These are phyloP conservation scores for Alternaria postmessia DNA, from an alignment of 2,329 filamentous ascomycete species.

Conservation along the genomic window DNA sequence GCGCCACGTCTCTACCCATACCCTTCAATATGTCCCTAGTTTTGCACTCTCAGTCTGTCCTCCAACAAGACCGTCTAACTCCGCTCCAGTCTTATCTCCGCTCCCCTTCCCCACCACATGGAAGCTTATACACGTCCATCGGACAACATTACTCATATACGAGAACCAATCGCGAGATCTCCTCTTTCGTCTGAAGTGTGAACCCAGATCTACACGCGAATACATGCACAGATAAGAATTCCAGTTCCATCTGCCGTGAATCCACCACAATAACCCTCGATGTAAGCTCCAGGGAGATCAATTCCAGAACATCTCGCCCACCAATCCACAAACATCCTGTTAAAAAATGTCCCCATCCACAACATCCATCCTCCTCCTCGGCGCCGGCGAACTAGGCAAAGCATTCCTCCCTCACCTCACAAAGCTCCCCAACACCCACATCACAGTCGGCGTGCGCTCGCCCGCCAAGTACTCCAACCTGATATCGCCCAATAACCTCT, in stretches of 20 bases:
- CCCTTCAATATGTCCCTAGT: background rate
- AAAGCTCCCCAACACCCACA: constrained; percentile 54
- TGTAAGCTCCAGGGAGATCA: too few relatives aligned
- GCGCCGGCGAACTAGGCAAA: constrained; percentile 71
- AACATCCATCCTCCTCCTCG: constrained; percentile 64
- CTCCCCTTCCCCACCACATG: background rate
- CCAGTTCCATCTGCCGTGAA: background rate
- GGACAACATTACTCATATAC: background rate
- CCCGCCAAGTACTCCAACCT: constrained; percentile 52
- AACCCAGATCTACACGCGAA: accelerated
- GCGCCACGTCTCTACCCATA: background rate
- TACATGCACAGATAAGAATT: background rate
- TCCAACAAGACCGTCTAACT: constrained; percentile 5
- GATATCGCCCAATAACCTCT: too few relatives aligned
- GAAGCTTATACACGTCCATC: background rate
- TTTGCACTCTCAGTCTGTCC: background rate
- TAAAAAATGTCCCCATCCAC: constrained; percentile 8
- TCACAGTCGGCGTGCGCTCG: constrained; percentile 65
- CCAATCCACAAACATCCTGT: too few relatives aligned
- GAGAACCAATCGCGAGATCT: background rate
- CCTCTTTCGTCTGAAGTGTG: accelerated
- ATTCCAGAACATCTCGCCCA: too few relatives aligned
- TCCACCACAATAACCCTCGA: too few relatives aligned
- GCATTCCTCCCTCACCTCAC: constrained; percentile 63
- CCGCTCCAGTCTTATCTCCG: constrained; percentile 13